Evolutionary conservation across 768 basidiomycete species (phyloP).

Genomic region (Rhizopogon salebrosus): DNA sequence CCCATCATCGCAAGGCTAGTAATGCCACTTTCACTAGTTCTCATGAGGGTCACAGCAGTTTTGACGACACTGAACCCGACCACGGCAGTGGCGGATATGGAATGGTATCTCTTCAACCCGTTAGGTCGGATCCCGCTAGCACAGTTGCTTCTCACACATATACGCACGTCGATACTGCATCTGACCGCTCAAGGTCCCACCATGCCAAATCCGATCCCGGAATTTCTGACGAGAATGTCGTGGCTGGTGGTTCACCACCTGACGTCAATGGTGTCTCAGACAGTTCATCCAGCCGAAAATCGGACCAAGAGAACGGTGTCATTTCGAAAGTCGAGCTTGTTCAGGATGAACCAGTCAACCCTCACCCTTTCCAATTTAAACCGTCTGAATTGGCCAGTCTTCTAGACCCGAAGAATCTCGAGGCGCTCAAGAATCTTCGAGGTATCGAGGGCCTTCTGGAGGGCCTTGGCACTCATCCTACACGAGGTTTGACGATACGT

Average conservation of each 20-base stretch:
- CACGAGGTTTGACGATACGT: slow-evolving; percentile 36
- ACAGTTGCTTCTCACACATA: slow-evolving; percentile 33
- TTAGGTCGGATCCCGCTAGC: slow-evolving; percentile 29
- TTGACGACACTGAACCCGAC: slow-evolving; percentile 49
- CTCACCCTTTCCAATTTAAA: slow-evolving; percentile 67
- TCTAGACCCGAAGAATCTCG: slow-evolving; percentile 83
- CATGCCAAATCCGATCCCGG: background rate
- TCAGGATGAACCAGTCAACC: slow-evolving; percentile 45
- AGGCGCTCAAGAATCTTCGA: slow-evolving; percentile 61
- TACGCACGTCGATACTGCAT: slow-evolving; percentile 34
- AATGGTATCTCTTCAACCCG: slow-evolving; percentile 28
- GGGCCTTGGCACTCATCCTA: slow-evolving; percentile 67
- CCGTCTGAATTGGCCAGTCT: slow-evolving; percentile 77
- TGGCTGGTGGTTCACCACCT: slow-evolving; percentile 1
- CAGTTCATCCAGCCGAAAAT: slow-evolving; percentile 13
- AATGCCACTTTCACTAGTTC: slow-evolving; percentile 49
- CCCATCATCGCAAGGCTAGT: slow-evolving; percentile 54
- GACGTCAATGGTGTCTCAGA: background rate
- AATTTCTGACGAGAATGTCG: slow-evolving; percentile 5
- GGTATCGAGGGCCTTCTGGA: slow-evolving; percentile 62
- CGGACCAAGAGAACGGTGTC: slow-evolving; percentile 16
- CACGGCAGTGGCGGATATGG: slow-evolving; percentile 23
- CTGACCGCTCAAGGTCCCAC: slow-evolving; percentile 21
- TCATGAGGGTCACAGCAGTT: slow-evolving; percentile 27
- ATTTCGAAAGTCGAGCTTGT: slow-evolving; percentile 19